These are phyloP conservation scores for Sporothrix luriei DNA, from an alignment of 2,329 filamentous ascomycete species.

Conservation along the genomic window DNA sequence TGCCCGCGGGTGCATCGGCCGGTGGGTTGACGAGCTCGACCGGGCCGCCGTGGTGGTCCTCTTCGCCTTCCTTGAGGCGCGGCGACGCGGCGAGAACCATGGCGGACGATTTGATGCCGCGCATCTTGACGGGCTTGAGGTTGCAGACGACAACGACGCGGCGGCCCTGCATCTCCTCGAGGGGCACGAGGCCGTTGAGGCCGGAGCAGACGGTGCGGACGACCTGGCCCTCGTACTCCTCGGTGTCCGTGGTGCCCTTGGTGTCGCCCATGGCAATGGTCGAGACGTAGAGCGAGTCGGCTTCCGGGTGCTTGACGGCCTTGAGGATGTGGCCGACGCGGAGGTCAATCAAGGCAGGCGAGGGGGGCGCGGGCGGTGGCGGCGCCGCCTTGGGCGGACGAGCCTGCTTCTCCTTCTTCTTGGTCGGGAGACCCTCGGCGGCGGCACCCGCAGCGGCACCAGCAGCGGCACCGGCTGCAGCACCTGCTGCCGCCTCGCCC, in stretches of 20 bases:
- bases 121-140: slow-evolving; percentile 99
- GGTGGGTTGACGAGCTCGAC: slow-evolving; percentile 92
- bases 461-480: slow-evolving; percentile 35
- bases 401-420: slow-evolving; percentile 75
- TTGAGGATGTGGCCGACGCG: slow-evolving; percentile 97
- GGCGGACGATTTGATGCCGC: slow-evolving; percentile 73
- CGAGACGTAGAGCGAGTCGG: slow-evolving; percentile 92
- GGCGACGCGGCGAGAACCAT: slow-evolving; percentile 97
- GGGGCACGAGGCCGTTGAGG: slow-evolving; percentile 85
- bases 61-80: slow-evolving; percentile 73
- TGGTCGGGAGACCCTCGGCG: slow-evolving; percentile 38
- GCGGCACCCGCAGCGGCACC: slow-evolving; percentile 39
- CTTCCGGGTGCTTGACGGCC: slow-evolving; percentile 92
- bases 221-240: slow-evolving; percentile 86
- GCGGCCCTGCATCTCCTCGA: slow-evolving; percentile 95
- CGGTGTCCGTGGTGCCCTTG: slow-evolving; percentile 82
- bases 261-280: slow-evolving; percentile 94
- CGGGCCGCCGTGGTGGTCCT: slow-evolving; percentile 80
- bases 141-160: slow-evolving; percentile 97
- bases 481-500: slow-evolving; percentile 41
- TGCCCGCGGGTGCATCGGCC: slow-evolving; percentile 74
- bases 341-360: slow-evolving; percentile 87
- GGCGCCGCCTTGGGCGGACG: slow-evolving; percentile 60
- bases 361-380: slow-evolving; percentile 75
- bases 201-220: slow-evolving; percentile 97